Evolutionary conservation across 257 asterid genomes (phyloP).

Genomic region (Galeopsis tetrahit): DNA sequence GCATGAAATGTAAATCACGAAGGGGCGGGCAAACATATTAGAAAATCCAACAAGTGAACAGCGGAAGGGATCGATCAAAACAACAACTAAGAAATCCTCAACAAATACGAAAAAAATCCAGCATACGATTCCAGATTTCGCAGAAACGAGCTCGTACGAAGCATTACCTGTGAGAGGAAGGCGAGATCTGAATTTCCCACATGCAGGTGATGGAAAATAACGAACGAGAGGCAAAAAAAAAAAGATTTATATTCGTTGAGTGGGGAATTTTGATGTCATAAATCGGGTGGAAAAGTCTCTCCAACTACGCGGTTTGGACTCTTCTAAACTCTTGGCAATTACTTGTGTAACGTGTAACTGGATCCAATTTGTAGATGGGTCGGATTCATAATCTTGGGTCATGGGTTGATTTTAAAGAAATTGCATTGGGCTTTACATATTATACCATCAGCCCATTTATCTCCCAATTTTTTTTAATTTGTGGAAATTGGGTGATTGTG

Average conservation of each 20-base stretch:
- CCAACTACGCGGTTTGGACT: too few species aligned
- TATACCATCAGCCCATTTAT: too few species aligned
- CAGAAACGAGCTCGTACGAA: background rate
- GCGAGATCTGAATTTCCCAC: slow-evolving; percentile 17
- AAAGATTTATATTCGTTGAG: background rate
- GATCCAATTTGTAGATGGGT: too few species aligned
- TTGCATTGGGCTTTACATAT: too few species aligned
- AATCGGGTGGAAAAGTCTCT: too few species aligned
- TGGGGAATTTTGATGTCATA: background rate
- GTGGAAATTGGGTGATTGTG: too few species aligned
- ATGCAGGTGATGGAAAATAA: slow-evolving; percentile 9
- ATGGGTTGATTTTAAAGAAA: too few species aligned
- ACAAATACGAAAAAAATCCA: background rate
- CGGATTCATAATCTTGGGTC: too few species aligned
- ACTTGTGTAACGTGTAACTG: too few species aligned
- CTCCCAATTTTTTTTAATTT: too few species aligned
- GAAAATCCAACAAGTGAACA: background rate
- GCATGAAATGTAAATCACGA: background rate
- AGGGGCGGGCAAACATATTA: slow-evolving; percentile 6
- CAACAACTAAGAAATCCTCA: background rate
- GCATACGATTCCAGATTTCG: background rate
- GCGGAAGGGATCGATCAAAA: background rate
- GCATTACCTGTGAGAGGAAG: slow-evolving; percentile 8
- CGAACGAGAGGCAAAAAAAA: background rate
- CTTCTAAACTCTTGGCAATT: too few species aligned